phyloP scores from a whole-genome alignment of 139 green algal genomes.

The Pleodorina starrii region DNA sequence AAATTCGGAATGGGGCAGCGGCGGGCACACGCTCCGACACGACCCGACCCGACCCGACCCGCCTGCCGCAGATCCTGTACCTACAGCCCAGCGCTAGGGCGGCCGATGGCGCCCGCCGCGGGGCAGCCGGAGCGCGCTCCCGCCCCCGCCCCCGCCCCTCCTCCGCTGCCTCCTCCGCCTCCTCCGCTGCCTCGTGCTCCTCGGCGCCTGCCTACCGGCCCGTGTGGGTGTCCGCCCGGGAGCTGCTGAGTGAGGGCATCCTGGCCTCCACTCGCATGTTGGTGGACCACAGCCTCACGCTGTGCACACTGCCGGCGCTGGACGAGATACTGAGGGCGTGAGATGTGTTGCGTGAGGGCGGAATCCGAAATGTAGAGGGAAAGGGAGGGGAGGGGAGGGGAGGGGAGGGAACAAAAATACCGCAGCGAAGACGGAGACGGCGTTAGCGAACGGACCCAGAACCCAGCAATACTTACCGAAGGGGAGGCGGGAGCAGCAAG shows the following conservation, averaged over 20 bases:
- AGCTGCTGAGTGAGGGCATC: slow-evolving; percentile 62
- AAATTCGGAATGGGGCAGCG: no score
- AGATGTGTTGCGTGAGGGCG: no score
- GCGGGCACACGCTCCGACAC: no score
- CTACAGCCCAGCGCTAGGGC: slow-evolving; percentile 26
- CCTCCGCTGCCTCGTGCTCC: not conserved
- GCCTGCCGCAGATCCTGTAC: slow-evolving; percentile 18
- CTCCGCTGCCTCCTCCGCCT: not conserved
- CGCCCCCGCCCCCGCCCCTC: no score
- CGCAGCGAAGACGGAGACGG: no score
- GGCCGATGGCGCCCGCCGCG: not conserved
- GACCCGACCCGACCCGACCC: not conserved
- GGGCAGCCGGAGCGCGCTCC: not conserved
- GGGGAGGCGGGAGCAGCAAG: no score
- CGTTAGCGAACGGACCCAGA: no score
- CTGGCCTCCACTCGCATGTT: slow-evolving; percentile 61
- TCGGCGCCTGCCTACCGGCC: not conserved
- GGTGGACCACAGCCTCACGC: slow-evolving; percentile 52
- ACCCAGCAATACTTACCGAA: no score
- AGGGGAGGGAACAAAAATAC: no score
- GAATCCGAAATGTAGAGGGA: no score
- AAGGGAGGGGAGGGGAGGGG: no score
- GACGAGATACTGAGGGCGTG: slow-evolving; percentile 9
- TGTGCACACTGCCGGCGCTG: slow-evolving; percentile 19
- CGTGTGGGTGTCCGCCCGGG: slow-evolving; percentile 57